Conservation (phyloP, 176 grass and related monocot species). For the Rhipidocladum racemiflorum region DNA sequence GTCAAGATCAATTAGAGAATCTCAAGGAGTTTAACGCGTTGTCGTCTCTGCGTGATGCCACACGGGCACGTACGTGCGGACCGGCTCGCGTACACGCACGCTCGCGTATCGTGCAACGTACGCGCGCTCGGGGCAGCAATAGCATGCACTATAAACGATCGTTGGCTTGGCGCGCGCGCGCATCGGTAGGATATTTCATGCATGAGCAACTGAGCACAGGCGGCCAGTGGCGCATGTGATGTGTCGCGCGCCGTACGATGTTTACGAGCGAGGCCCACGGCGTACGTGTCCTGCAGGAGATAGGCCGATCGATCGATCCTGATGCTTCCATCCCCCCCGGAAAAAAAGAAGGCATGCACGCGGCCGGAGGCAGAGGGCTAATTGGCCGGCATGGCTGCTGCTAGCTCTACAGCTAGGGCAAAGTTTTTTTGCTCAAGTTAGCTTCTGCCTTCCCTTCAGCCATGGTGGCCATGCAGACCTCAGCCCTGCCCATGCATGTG, state of each 20-base stretch:
- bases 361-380: neutral
- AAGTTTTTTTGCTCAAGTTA: neutral
- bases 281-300: neutral
- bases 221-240: slow-evolving; percentile 17
- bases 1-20: neutral
- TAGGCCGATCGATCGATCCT: neutral
- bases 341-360: neutral
- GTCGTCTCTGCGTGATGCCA: neutral
- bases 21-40: neutral
- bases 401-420: no score
- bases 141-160: no score
- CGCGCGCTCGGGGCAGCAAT: neutral
- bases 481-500: neutral
- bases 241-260: neutral
- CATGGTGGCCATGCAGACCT: neutral
- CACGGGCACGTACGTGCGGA: neutral
- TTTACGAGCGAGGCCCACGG: neutral
- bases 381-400: neutral
- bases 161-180: neutral
- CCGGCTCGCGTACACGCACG: neutral
- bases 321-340: neutral
- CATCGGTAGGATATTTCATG: neutral
- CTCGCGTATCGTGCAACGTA: neutral
- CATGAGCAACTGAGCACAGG: neutral
- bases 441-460: neutral